phyloP scores from a whole-genome alignment of 805 yeast species.

The Monosporozyma aquatica region DNA sequence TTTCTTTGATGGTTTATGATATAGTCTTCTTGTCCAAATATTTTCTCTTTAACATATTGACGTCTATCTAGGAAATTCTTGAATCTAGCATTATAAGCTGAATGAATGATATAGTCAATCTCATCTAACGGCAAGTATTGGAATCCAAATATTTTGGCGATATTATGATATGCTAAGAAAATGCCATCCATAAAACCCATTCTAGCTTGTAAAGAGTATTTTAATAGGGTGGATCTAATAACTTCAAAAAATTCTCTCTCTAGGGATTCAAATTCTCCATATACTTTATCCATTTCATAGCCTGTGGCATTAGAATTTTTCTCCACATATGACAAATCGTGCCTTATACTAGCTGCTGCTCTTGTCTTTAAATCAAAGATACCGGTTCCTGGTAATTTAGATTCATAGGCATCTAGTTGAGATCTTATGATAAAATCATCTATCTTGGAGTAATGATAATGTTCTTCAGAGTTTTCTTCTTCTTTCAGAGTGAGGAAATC shows the following conservation, averaged over 20 bases:
- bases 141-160: slow-evolving; percentile 74
- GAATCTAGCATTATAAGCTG: slow-evolving; percentile 29
- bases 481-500: slow-evolving; percentile 38
- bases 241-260: slow-evolving; percentile 74
- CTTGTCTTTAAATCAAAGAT: slow-evolving; percentile 87
- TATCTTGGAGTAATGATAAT: slow-evolving; percentile 67
- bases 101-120: slow-evolving; percentile 57
- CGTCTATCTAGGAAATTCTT: slow-evolving; percentile 10
- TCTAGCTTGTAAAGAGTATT: slow-evolving; percentile 84
- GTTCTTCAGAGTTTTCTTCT: slow-evolving; percentile 11
- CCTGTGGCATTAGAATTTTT: slow-evolving; percentile 45
- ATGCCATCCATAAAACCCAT: slow-evolving; percentile 97
- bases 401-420: slow-evolving; percentile 77
- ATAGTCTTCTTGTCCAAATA: slow-evolving; percentile 18
- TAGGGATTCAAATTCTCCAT: slow-evolving; percentile 70
- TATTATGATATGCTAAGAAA: slow-evolving; percentile 83
- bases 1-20: slow-evolving; percentile 16
- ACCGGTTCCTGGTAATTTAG: slow-evolving; percentile 77
- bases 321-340: slow-evolving; percentile 59
- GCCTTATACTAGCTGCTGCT: slow-evolving; percentile 79
- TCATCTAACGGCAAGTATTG: slow-evolving; percentile 72
- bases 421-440: slow-evolving; percentile 76
- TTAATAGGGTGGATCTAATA: slow-evolving; percentile 64
- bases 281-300: slow-evolving; percentile 53
- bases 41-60: slow-evolving; percentile 9